phyloP scores from a whole-genome alignment of 1,139 yeast genomes.

The Eremothecium cymbalariae region DNA sequence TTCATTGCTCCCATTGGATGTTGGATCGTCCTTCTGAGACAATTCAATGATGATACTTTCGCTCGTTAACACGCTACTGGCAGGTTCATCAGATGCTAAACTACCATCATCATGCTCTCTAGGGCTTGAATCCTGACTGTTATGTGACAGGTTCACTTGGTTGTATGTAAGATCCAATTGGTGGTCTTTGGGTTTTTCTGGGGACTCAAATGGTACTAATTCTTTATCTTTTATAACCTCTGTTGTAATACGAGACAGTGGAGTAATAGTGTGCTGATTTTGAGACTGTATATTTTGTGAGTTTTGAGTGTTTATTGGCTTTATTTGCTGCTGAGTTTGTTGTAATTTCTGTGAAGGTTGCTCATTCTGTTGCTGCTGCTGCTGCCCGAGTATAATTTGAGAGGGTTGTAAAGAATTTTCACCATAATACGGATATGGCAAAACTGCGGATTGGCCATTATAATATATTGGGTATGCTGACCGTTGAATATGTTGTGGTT shows the following conservation, averaged over 20 bases:
- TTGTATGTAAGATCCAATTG: slow-evolving; percentile 19
- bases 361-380: slow-evolving; percentile 6
- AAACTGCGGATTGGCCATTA: background rate
- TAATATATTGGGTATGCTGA: background rate
- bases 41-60: slow-evolving; percentile 29
- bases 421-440: background rate
- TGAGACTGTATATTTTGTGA: background rate
- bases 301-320: slow-evolving; percentile 3
- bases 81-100: slow-evolving; percentile 12
- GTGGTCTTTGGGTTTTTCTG: background rate
- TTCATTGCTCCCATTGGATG: background rate
- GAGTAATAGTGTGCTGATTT: background rate
- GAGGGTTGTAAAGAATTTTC: background rate
- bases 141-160: slow-evolving; percentile 19
- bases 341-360: slow-evolving; percentile 6
- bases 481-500: background rate
- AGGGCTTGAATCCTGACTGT: slow-evolving; percentile 10
- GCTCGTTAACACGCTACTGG: slow-evolving; percentile 19
- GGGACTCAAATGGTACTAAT: background rate
- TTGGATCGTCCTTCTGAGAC: slow-evolving; percentile 12
- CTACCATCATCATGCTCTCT: slow-evolving; percentile 9
- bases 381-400: background rate
- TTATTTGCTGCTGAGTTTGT: slow-evolving; percentile 6
- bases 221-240: background rate
- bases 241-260: slow-evolving; percentile 3